Percentiles rank a stretch among this genome's conserved stretches.
phyloP scores from a whole-genome alignment of 192 early-diverging fungal species.

The Rhizophagus prolifer region DNA sequence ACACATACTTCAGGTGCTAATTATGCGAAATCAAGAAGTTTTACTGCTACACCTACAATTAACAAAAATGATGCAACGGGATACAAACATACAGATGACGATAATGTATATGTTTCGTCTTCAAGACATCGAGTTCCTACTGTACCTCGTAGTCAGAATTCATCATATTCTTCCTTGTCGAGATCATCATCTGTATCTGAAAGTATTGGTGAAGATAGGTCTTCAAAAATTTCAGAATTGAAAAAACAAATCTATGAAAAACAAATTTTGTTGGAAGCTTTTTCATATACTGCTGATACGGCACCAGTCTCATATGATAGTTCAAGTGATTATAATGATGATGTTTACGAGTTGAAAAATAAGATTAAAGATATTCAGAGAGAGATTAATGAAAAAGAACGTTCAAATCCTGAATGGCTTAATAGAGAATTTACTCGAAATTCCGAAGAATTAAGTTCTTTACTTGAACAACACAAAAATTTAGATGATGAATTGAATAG shows the following conservation, averaged over 20 bases:
- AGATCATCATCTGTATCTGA: neutral
- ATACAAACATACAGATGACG: constrained; percentile 34
- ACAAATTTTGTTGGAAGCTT: constrained; percentile 39
- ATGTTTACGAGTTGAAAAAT: constrained; percentile 44
- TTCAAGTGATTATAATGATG: constrained; percentile 34
- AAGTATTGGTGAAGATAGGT: constrained; percentile 15
- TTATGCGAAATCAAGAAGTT: constrained; percentile 29
- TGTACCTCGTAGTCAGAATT: neutral
- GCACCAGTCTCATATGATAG: constrained; percentile 1
- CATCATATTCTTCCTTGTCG: constrained; percentile 1
- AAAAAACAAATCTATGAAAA: constrained; percentile 44
- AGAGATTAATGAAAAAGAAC: constrained; percentile 16
- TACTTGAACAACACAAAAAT: constrained; percentile 49
- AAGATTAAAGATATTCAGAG: constrained; percentile 44
- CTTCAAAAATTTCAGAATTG: constrained; percentile 33
- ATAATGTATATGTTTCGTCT: constrained; percentile 43
- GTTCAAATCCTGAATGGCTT: constrained; percentile 32
- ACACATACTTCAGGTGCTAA: constrained; percentile 23
- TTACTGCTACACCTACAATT: constrained; percentile 10
- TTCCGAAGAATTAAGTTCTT: constrained; percentile 40
- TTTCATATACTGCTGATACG: constrained; percentile 22
- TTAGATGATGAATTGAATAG: constrained; percentile 46
- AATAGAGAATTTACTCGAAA: constrained; percentile 36
- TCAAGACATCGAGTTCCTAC: constrained; percentile 32
- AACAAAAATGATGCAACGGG: constrained; percentile 7